Evolutionary conservation across 176 grass and related monocot species (phyloP), one percentile per base, ranked within the genome.

Genomic region (Aegilops speltoides): DNA sequence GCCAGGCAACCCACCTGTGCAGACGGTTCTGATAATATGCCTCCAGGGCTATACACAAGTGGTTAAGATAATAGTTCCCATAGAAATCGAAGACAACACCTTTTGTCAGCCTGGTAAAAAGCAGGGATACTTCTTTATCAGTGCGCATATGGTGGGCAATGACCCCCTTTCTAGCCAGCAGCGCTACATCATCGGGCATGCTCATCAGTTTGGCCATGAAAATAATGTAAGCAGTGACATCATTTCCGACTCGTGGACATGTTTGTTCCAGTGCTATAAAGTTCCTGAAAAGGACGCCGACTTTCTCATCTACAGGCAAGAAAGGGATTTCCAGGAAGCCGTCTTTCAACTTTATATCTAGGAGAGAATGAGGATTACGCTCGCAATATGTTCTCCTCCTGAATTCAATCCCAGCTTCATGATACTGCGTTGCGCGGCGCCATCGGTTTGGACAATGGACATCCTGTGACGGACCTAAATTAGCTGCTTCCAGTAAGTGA

Each of bases 201-300:
- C 56, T 80, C 77, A 87, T 82, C 13, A 87, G 78, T 66, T 87
- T 69, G 3, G 85, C 57, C 66, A 87, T 19, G 24, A 87, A 87
- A 5, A 87, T 1, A 48, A 52, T 37, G 19, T 87, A 87, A 0
- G 85, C 48, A 7, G 78, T 87, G 0, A 87, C 17, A 74, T 75
- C 50, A n/a, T 84, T 88, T 8, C 76, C 62, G 0, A 84, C 65
- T 17, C 17, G 25, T 0, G 45, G 46, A 20, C 20, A 69, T 1
- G 73, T 82, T 10, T 88, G 80, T 17, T 88, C 80, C 0, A 88
- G 41, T 13, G 87, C 87, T 2, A 84, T 37, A 0, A 84, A 60
- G 61, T 84, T 88, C 2, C 87, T 83, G 7, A 88, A 84, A 37
- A 71, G 46, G 3, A 36, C 56, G 0, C 0, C 4, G 0, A 11